Evolutionary conservation across 2,329 filamentous ascomycete species (phyloP).

Genomic region (Coniochaeta prunicola): DNA sequence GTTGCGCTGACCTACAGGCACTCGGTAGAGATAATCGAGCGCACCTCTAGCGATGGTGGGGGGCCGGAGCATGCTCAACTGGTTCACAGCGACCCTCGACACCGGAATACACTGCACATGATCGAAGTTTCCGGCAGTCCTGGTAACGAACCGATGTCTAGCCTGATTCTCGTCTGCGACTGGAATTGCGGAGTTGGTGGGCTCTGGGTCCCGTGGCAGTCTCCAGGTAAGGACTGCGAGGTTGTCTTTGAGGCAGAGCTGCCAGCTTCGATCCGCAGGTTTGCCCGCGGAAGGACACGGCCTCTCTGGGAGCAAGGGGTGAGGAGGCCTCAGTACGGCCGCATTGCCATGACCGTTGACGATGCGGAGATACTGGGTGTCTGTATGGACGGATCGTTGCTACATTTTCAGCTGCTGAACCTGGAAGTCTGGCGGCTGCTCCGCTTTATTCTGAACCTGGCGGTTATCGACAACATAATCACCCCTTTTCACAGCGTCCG

Average conservation of each 20-base stretch:
- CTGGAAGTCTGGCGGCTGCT: slow-evolving; percentile 60
- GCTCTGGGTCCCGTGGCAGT: slow-evolving; percentile 40
- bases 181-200: slow-evolving; percentile 38
- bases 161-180: slow-evolving; percentile 41
- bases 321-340: slow-evolving; percentile 30
- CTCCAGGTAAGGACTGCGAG: slow-evolving; percentile 31
- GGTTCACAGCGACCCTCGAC: slow-evolving; percentile 37
- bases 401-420: slow-evolving; percentile 61
- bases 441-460: slow-evolving; percentile 65
- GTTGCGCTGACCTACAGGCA: slow-evolving; percentile 45
- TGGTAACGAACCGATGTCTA: slow-evolving; percentile 21
- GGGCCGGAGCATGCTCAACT: slow-evolving; percentile 20
- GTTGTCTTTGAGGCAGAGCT: slow-evolving; percentile 50
- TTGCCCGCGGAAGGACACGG: slow-evolving; percentile 45
- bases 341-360: slow-evolving; percentile 32
- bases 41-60: slow-evolving; percentile 20
- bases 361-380: slow-evolving; percentile 54
- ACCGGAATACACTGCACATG: slow-evolving; percentile 36
- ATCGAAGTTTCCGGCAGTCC: slow-evolving; percentile 33
- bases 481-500: slow-evolving; percentile 33
- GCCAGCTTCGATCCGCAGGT: slow-evolving; percentile 47
- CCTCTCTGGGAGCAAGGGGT: slow-evolving; percentile 38
- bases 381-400: slow-evolving; percentile 61
- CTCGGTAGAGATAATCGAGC: slow-evolving; percentile 48
- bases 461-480: slow-evolving; percentile 35